A percentile compares a stretch with the other conserved stretches of the same genome.
phyloP scores from a whole-genome alignment of 805 yeast species.

The Starmera pachycereana region DNA sequence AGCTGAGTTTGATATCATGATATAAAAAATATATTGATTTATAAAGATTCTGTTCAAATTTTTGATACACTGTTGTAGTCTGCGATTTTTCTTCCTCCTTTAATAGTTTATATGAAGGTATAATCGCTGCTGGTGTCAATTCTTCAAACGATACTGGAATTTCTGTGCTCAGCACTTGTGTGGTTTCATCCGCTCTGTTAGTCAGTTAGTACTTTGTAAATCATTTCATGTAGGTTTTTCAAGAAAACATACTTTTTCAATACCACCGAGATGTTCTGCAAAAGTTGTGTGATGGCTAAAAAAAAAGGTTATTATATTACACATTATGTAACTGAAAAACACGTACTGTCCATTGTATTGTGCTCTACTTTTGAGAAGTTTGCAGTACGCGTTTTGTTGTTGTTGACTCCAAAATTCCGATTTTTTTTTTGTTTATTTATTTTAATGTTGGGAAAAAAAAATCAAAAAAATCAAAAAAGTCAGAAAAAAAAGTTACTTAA shows the following conservation, averaged over 20 bases:
- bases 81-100: constrained; percentile 1
- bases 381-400: too few species aligned
- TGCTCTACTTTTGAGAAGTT: too few species aligned
- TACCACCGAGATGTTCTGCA: constrained; percentile 2
- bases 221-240: neutral
- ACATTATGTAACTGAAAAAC: too few species aligned
- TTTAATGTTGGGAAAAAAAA: too few species aligned
- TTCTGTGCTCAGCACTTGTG: neutral
- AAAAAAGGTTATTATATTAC: too few species aligned
- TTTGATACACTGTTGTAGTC: constrained; percentile 32
- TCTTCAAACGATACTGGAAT: constrained; percentile 1
- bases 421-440: too few species aligned
- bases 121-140: neutral
- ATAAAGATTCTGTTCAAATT: constrained; percentile 31
- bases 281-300: neutral
- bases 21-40: constrained; percentile 39
- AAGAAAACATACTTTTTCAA: constrained; percentile 1
- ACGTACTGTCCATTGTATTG: too few species aligned
- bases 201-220: neutral
- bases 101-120: neutral
- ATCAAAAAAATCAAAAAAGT: too few species aligned
- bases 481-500: too few species aligned
- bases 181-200: neutral
- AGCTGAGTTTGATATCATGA: constrained; percentile 57
- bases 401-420: too few species aligned